phyloP scores from a whole-genome alignment of 129 eudicot genomes.

The Chrysanthemum seticuspe region DNA sequence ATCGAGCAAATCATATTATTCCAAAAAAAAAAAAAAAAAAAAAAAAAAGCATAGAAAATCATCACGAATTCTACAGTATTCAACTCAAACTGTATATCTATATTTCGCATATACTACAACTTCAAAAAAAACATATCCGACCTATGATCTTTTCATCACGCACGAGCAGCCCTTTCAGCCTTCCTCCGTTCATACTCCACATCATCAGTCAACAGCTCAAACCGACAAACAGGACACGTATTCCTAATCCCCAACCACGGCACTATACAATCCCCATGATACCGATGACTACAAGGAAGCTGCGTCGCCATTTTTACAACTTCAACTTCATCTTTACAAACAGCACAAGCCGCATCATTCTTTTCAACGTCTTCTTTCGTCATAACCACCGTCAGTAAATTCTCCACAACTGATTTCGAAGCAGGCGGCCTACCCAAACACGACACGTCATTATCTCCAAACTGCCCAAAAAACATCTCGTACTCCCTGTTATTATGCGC shows the following conservation, averaged over 20 bases:
- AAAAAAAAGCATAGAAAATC: constrained; percentile 9
- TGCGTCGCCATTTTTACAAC: constrained; percentile 37
- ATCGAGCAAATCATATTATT: constrained; percentile 31
- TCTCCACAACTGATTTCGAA: constrained; percentile 43
- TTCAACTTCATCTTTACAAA: constrained; percentile 48
- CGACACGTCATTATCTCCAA: constrained; percentile 43
- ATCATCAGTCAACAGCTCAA: constrained; percentile 59
- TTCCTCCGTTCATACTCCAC: constrained; percentile 44
- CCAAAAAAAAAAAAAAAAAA: neutral
- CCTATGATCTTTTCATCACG: constrained; percentile 15
- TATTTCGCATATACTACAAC: neutral
- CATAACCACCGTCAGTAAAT: constrained; percentile 38
- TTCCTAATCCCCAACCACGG: constrained; percentile 58
- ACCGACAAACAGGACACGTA: constrained; percentile 55
- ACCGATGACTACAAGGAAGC: constrained; percentile 49
- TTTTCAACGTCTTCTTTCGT: neutral
- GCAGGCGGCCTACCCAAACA: constrained; percentile 60
- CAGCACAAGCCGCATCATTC: constrained; percentile 36
- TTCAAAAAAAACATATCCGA: neutral
- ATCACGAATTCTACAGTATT: neutral
- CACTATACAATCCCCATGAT: constrained; percentile 54
- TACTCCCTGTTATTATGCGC: constrained; percentile 42
- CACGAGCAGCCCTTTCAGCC: constrained; percentile 16
- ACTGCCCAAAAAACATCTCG: constrained; percentile 60
- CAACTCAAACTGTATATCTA: neutral